Evolutionary conservation across 306 rosid species (phyloP).

Genomic region (Morella rubra): DNA sequence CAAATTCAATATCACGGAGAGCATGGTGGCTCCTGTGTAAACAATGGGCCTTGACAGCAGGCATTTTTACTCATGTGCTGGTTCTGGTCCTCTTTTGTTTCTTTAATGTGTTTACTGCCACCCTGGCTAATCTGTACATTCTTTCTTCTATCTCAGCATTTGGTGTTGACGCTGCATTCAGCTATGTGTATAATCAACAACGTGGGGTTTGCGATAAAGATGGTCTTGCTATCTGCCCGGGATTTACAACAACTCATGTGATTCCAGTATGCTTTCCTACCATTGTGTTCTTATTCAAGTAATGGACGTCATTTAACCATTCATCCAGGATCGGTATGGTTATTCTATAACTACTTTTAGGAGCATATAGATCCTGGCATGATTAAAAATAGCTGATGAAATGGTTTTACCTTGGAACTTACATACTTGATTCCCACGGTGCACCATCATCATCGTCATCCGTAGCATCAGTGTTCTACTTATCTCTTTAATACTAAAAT

Average conservation of each 20-base stretch:
- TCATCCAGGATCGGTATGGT: neutral
- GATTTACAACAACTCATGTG: constrained; percentile 87
- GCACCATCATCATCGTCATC: neutral
- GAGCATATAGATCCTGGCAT: neutral
- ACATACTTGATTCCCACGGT: too few species aligned
- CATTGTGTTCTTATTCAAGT: constrained; percentile 9
- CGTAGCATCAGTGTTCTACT: neutral
- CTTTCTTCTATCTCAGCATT: constrained; percentile 61
- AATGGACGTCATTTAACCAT: neutral
- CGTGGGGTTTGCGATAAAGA: constrained; percentile 78
- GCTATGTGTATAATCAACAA: constrained; percentile 82
- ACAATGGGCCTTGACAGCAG: neutral
- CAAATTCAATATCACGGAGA: neutral
- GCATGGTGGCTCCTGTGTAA: constrained; percentile 16
- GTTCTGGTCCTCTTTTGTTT: neutral
- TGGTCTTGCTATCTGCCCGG: constrained; percentile 93
- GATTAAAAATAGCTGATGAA: neutral
- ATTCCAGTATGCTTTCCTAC: constrained; percentile 74
- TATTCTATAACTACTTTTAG: neutral
- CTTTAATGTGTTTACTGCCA: neutral
- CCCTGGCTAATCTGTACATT: constrained; percentile 14
- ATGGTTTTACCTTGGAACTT: neutral
- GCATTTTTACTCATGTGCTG: neutral
- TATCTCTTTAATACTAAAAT: neutral
- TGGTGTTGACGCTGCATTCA: constrained; percentile 96